Conservation (phyloP, 2,329 filamentous ascomycete species). For the Aspergillus sp. region DNA sequence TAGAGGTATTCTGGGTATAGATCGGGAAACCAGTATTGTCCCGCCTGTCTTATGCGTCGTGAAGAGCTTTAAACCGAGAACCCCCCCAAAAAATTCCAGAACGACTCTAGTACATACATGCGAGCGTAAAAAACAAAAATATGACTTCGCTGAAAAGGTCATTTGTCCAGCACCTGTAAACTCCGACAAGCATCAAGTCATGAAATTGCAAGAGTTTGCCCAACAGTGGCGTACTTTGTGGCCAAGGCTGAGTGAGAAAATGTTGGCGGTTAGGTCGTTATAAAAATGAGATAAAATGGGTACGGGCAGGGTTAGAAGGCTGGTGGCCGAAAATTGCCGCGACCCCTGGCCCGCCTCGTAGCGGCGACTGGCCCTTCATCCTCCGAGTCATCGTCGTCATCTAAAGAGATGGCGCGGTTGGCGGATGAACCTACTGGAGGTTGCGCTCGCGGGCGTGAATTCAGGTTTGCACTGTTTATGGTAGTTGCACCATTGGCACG, state of each 20-base stretch:
- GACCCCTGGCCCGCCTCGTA: slow-evolving; percentile 21
- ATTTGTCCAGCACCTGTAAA: slow-evolving; percentile 1
- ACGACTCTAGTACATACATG: slow-evolving; percentile 1
- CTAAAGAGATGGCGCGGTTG: slow-evolving; percentile 24
- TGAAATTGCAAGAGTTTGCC: slow-evolving; percentile 5
- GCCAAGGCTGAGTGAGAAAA: background rate
- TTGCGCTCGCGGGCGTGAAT: background rate
- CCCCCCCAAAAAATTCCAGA: slow-evolving; percentile 5
- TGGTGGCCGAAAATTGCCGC: slow-evolving; percentile 11
- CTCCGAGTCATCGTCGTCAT: slow-evolving; percentile 32
- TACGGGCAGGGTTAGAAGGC: background rate
- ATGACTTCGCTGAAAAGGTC: background rate
- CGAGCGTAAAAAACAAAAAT: background rate
- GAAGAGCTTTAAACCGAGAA: background rate
- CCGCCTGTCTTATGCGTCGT: background rate
- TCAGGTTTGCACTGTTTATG: background rate
- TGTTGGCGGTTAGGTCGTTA: background rate
- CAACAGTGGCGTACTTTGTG: background rate
- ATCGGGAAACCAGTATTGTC: background rate
- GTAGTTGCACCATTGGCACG: slow-evolving; percentile 3
- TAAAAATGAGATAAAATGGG: background rate
- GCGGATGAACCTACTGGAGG: slow-evolving; percentile 20
- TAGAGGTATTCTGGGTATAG: background rate
- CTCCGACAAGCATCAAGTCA: slow-evolving; percentile 9
- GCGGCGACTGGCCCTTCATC: slow-evolving; percentile 29